These are phyloP conservation scores for Ceratocystis ficicola DNA, from an alignment of 2,329 filamentous ascomycete genomes.

Conservation along the genomic window DNA sequence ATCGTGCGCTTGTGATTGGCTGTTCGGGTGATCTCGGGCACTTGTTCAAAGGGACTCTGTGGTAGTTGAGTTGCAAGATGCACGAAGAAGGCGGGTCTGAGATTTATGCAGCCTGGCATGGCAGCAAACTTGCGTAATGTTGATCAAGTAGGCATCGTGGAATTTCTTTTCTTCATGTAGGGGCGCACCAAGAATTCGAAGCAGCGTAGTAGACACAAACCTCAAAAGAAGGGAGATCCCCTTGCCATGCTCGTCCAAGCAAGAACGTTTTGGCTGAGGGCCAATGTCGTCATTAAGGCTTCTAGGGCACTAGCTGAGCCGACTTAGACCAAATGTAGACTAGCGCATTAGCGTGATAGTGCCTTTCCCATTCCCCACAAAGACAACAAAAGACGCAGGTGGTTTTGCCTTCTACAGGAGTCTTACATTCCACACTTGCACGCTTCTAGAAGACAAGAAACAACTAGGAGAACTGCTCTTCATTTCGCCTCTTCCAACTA, in stretches of 20 bases:
- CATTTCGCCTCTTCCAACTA: not conserved
- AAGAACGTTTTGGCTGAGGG: not conserved
- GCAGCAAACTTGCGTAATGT: not conserved
- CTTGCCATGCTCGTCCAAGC: not conserved
- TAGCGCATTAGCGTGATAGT: not conserved
- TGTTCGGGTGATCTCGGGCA: conserved; percentile 14
- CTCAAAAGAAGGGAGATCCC: not conserved
- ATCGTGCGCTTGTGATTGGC: conserved; percentile 12
- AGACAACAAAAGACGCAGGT: conserved; percentile 10
- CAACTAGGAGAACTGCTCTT: not conserved
- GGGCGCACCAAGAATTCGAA: too few species aligned
- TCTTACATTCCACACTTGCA: not conserved
- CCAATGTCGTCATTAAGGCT: conserved; percentile 16
- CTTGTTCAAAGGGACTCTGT: not conserved
- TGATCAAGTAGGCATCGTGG: not conserved
- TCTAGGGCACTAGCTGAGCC: not conserved
- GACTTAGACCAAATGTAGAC: not conserved
- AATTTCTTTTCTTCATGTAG: not conserved
- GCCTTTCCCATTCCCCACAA: conserved; percentile 13
- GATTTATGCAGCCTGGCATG: not conserved
- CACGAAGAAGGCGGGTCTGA: not conserved
- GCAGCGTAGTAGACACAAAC: too few species aligned
- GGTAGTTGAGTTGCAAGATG: not conserved
- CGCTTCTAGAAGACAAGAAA: not conserved
- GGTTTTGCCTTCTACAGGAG: not conserved